Conservation (phyloP, 495 filamentous ascomycete genomes). For the Talaromyces thailandensis region DNA sequence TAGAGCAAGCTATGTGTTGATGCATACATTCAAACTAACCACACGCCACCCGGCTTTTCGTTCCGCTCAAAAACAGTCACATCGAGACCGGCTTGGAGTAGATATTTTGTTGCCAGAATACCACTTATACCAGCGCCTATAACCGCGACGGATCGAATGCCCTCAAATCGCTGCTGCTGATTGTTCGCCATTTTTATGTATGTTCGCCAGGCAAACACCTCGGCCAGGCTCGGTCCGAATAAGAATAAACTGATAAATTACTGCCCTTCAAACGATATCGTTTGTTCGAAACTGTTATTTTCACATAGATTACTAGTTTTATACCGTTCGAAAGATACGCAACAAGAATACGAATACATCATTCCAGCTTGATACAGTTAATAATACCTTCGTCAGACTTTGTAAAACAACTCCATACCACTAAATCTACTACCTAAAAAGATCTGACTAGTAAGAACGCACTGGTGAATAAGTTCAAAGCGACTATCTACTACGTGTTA, state of each 20-base stretch:
- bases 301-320: not conserved
- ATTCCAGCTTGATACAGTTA: not conserved
- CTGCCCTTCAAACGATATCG: not conserved
- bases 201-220: not conserved
- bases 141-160: not conserved
- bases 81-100: not conserved
- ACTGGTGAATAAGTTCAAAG: not conserved
- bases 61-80: not conserved
- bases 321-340: not conserved
- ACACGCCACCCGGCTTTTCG: not conserved
- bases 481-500: too few species aligned
- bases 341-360: not conserved
- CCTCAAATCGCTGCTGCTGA: not conserved
- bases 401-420: not conserved
- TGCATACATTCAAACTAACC: not conserved
- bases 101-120: not conserved
- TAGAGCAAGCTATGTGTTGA: not conserved
- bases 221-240: not conserved
- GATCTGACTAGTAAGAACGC: not conserved
- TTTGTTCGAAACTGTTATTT: not conserved
- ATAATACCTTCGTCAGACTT: not conserved
- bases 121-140: conserved; percentile 1
- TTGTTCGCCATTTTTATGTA: not conserved
- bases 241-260: not conserved
- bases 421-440: not conserved